Evolutionary conservation across 2,329 filamentous ascomycete species (phyloP), one percentile per base, ranked within the genome.

Genomic region (Calonectria honghensis): DNA sequence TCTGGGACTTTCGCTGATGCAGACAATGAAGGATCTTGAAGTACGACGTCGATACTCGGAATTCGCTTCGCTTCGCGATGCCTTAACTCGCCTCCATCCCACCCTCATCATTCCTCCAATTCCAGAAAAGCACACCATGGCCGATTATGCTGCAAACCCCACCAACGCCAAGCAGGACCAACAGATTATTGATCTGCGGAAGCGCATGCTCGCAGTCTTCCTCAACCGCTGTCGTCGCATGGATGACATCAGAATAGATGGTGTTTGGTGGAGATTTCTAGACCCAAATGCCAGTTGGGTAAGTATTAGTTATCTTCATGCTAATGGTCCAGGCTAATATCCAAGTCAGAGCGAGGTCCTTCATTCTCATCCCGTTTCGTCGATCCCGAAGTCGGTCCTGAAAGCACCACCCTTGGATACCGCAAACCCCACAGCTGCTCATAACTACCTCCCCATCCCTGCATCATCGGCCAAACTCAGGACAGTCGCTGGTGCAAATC

Each of bases 201-300:
- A 98, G 88, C 94, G 97, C 81, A 99, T 99, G 97, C 85, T 99
- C 69, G 94, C 94, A 6, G 97, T 98, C 0, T 99, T 99, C 81
- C 85, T 99, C 65, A 99, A 99, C 82, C 91, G 97, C 64, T 99
- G 97, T 85, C 92, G 96, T 77, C 92, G 93, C 76, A 98, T 98
- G 96, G 94, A 96, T 80, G 93, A 96, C 73, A 93, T 99, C 35
- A 91, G 95, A 68, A 94, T 96, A 74, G 97, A 99, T 82, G 96
- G 96, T 3, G 96, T 99, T 32, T 98, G 96, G 93, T 98, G 96
- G 96, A 94, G 96, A 79, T 99, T 99, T 83, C 89, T 99, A 41
- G 97, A 99, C 83, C 97, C 97, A 14, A 98, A 99, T 84, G 96
- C 96, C 31, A 98, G 97, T 91, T 99, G 97, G 97, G 96, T 98